These are phyloP conservation scores for sunflower (Helianthus annuus) DNA, from an alignment of 129 eudicot genomes.

Conservation along the genomic window DNA sequence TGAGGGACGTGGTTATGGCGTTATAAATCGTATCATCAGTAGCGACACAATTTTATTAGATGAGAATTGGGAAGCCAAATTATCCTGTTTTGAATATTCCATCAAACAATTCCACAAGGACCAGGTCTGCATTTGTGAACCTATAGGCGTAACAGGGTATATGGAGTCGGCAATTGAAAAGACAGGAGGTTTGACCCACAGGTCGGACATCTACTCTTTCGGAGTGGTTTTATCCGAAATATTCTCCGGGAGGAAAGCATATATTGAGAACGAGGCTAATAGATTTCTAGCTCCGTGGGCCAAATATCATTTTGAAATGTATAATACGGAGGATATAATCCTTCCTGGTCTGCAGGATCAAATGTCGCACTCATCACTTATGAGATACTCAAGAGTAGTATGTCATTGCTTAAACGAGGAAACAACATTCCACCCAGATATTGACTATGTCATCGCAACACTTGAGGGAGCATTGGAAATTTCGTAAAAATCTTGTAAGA, in stretches of 20 bases:
- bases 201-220: conserved; percentile 11
- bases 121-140: too few species aligned
- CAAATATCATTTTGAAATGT: not conserved
- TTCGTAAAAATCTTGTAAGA: not conserved
- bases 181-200: not conserved
- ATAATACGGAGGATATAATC: not conserved
- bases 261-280: not conserved
- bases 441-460: not conserved
- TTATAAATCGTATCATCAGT: not conserved
- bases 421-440: not conserved
- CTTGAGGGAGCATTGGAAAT: conserved; percentile 7
- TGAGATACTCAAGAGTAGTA: not conserved
- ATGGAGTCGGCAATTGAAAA: not conserved
- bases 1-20: not conserved
- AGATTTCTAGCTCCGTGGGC: not conserved
- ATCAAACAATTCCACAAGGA: not conserved
- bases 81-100: not conserved
- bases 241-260: conserved; percentile 5
- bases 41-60: not conserved
- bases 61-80: not conserved
- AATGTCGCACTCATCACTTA: not conserved
- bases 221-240: conserved; percentile 7
- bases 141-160: not conserved
- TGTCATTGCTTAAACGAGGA: not conserved
- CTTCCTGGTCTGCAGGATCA: not conserved